Evolutionary conservation across 768 basidiomycete species (phyloP), one percentile per base, ranked within the genome.

Genomic region (Lactarius quietus): DNA sequence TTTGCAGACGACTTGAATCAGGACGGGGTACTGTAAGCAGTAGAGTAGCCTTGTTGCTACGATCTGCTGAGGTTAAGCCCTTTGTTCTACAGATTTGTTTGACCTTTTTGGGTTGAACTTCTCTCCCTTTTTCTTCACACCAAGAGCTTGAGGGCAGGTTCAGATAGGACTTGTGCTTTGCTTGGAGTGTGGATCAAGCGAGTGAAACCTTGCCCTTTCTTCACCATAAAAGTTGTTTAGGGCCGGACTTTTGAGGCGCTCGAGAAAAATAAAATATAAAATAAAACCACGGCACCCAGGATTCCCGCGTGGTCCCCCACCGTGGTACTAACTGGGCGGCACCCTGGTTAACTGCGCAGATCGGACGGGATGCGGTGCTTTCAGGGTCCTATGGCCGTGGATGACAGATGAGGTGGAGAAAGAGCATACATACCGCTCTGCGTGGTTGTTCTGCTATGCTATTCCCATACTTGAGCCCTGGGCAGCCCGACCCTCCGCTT

Each of bases 21-120:
- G 82, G 82, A 84, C 83, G 79, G 84, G 83, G 84, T 86, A 83
- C 83, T 85, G 85, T 86, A 86, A 85, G 85, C 80, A 79, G 84
- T 85, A 84, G 84, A 86, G 84, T 85, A 86, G 85, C 84, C 84
- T 86, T 86, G 85, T 86, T 82, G 84, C 84, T 86, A 86, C 84
- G 82, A 86, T 86, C 85, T 80, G 81, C 85, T 86, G 84, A 86
- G 85, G 83, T 83, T 86, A 84, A 86, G 84, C 84, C 82, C 79
- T 82, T 81, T 38, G 83, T 85, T 83, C 82, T 83, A 84, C 77
- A 84, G 83, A 85, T 84, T 84, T 84, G 83, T 84, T 83, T 80
- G 80, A 80, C 81, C 72, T 66, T 70, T 70, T n/a, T 7, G 0
- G 48, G 76, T 80, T 78, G 78, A 73, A 79, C 78, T 77, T 75